Conservation (phyloP, 83 land plant genomes). For the Thuja plicata region DNA sequence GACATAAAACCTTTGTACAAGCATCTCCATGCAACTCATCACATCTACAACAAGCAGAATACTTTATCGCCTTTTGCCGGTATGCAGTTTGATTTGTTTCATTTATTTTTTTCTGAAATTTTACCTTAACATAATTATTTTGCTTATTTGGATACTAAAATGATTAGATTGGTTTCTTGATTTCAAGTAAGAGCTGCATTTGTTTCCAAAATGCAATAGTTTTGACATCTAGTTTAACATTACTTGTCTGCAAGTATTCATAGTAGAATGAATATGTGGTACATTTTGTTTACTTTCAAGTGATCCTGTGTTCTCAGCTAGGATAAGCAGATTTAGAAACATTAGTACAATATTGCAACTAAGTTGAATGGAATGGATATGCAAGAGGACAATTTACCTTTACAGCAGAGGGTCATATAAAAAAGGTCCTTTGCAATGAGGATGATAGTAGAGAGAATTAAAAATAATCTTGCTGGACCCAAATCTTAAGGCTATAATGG, state of each 20-base stretch:
- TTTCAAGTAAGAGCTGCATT: not conserved
- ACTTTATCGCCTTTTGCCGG: slow-evolving; percentile 97
- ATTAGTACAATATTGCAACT: not conserved
- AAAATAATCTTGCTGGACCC: not conserved
- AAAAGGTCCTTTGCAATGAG: not conserved
- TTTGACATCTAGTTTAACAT: not conserved
- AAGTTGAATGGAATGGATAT: not conserved
- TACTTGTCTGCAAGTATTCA: not conserved
- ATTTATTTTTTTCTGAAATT: not conserved
- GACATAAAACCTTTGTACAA: slow-evolving; percentile 91
- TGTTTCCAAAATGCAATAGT: not conserved
- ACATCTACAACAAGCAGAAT: slow-evolving; percentile 93
- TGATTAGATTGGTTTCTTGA: not conserved
- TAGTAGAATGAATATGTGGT: not conserved
- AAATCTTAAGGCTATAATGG: not conserved
- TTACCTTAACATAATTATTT: not conserved
- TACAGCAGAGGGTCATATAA: not conserved
- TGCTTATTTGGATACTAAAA: not conserved
- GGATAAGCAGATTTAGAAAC: not conserved
- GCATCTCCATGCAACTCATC: slow-evolving; percentile 94
- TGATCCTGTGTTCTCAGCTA: not conserved
- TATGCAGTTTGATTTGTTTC: slow-evolving; percentile 16
- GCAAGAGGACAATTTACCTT: not conserved
- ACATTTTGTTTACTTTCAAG: not conserved
- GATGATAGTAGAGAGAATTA: not conserved